Base-by-base conservation (phyloP, 108 stramenopile species). In the Skeletonema tropicum region DNA sequence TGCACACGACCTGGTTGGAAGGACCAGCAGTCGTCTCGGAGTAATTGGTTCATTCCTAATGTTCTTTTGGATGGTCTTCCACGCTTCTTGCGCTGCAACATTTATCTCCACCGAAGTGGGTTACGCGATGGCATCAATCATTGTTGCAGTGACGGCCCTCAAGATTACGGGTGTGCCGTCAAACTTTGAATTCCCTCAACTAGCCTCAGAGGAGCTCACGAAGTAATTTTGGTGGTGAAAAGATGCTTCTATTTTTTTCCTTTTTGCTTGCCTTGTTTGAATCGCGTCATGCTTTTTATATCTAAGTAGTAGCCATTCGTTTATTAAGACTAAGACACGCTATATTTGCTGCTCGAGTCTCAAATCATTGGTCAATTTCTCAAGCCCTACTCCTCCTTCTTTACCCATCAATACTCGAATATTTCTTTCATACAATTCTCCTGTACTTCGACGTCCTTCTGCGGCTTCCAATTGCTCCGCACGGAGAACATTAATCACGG, bases 381-480 rank as follows among this genome's bases (percentile, higher is more conserved):
- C 84, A 21, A 48, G 65, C 13, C 91, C 91, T 45, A 92, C 79
- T 39, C 85, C 83, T 25, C 83, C 65, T 38, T 66, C 74, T 19
- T 52, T 60, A 31, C 82, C 82, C 42, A 84, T 73, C 30, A 90
- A 66, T 26, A 85, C 82, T 23, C 75, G 42, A 49, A 94, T 91
- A 57, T 94, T 94, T 59, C 83, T 72, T 13, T 79, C 74, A 48
- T 94, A 94, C 76, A 94, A 57, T 30, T 69, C 60, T 4, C 77
- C 80, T 13, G 88, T 76, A 17, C 55, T 66, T 46, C 92, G 80
- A 8, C 86, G 77, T 14, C 86, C 68, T 70, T 94, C 92, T 15
- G 92, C 92, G 10, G 83, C 86, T 71, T 88, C 90, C 58, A 94
- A 78, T 57, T 94, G 92, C 31, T 91, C 86, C 6, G 92, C 90